Base-by-base conservation (phyloP, 2,329 filamentous ascomycete species). In the Exserohilum rostratum region DNA sequence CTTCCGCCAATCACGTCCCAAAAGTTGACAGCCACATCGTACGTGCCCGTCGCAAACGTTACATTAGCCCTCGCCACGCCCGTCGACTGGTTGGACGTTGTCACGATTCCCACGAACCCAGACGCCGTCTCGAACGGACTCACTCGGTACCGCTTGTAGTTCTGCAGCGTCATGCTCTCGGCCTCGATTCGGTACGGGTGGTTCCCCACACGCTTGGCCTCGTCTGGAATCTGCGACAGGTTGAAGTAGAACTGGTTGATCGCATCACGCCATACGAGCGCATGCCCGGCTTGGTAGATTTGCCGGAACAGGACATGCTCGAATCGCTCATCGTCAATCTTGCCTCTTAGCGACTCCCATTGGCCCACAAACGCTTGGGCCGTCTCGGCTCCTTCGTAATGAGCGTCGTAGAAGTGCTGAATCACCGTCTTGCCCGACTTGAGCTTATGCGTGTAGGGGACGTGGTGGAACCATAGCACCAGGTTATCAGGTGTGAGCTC, bases 401-500 rank as follows among this genome's bases (percentile, higher is more conserved):
- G 85, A 0, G 84, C 83, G 56, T 87, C 82, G 64, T 87, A 87
- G 69, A 87, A 86, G 64, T 87, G 84, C 64, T 87, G 85, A 46
- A 87, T 87, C 2, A 90, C 86, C 0, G 87, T 88, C 71, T 87
- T 84, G 10, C 86, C 85, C 0, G 82, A 85, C 9, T 85, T 79
- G 1, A 90, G 79, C 6, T 69, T 72, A 34, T 88, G 83, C 0
- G 85, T 88, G 68, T 89, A 91, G 3, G 82, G 82, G 0, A 90
- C 86, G 65, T 91, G 88, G 69, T 90, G 88, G 74, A 90, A 90
- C 88, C 88, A 91, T 2, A 90, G 77, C 2, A 90, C 72, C 1
- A 90, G 76, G 18, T 90, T 78, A 56, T 90, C 88, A 0, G 87
- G 87, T 0, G 87, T 90, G 0, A 83, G 87, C 12, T 82, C 80